Base-by-base conservation (phyloP, 2,329 filamentous ascomycete genomes). In the Fusarium virguliforme region DNA sequence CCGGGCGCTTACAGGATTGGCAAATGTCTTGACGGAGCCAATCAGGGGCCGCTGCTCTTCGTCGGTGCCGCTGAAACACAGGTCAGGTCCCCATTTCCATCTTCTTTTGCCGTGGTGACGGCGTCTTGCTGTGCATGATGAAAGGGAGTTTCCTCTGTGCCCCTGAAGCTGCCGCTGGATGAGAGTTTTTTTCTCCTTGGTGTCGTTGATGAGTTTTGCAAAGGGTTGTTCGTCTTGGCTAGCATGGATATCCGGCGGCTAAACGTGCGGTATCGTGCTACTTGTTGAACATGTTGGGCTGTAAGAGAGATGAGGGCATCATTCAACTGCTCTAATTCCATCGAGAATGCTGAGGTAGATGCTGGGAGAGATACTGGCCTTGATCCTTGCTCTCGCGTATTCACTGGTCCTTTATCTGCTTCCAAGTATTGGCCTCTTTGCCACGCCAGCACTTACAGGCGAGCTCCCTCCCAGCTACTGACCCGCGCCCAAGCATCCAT, bases 1-100 rank as follows among this genome's bases (percentile, higher is more conserved):
- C 58, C 59, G 71, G 74, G 74, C 75, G 75, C 75, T 76, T 76
- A 76, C 68, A 74, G 56, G 59, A 57, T 68, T 64, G 64, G 65
- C 64, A 64, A 48, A 54, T 56, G 60, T 34, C 54, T 34, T 18
- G 30, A 41, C n/a, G 38, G 38, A 64, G 24, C 75, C 75, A 76
- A 76, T 76, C 72, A 76, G 34, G 43, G 37, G 10, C 26, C 48
- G 53, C 24, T 54, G 22, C 15, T 34, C 8, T 51, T 55, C 30
- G 24, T 62, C 28, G 46, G 72, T 60, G 13, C 67, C 57, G 60
- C 48, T 66, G 30, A 62, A 65, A 62, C 51, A 43, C 34, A 60
- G 18, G 38, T 26, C 51, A 18, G 58, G 50, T 51, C 59, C 41
- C 53, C 34, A 65, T 66, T 34, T 72, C 46, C 51, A 64, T 51